A percentile compares a stretch with the other conserved stretches of the same genome.
phyloP scores from a whole-genome alignment of 2,329 filamentous ascomycete genomes.

The Emmonsia crescens region DNA sequence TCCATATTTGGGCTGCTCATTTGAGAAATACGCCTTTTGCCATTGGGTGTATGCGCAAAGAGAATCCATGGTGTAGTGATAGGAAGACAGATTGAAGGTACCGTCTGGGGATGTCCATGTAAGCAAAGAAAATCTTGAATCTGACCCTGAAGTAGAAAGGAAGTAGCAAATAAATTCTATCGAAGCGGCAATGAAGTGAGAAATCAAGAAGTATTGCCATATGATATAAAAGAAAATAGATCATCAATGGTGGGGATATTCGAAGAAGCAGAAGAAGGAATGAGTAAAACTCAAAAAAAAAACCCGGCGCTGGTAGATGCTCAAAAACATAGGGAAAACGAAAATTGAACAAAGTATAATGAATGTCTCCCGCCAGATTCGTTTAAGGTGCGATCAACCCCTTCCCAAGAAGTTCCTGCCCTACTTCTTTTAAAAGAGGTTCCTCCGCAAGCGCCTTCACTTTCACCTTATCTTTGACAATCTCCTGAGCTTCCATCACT shows the following conservation, averaged over 20 bases:
- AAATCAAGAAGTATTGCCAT: conserved; percentile 9
- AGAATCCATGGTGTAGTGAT: too few relatives aligned
- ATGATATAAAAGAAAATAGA: background rate
- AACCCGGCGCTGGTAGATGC: background rate
- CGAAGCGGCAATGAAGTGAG: conserved; percentile 23
- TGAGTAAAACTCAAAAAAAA: background rate
- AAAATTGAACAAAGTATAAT: background rate
- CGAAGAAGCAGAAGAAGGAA: background rate
- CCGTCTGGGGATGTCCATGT: too few relatives aligned
- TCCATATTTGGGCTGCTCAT: conserved; percentile 38
- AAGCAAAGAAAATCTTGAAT: conserved; percentile 19
- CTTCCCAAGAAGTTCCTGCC: conserved; percentile 34
- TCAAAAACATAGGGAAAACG: conserved; percentile 22
- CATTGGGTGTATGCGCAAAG: too few relatives aligned
- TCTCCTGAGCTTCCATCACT: conserved; percentile 62
- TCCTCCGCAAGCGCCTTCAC: conserved; percentile 47
- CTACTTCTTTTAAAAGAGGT: conserved; percentile 44
- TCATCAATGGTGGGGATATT: background rate
- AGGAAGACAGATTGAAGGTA: too few relatives aligned
- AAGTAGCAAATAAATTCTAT: conserved; percentile 33
- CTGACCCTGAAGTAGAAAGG: conserved; percentile 19
- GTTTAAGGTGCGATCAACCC: conserved; percentile 17
- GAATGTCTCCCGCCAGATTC: background rate
- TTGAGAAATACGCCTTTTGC: conserved; percentile 33
- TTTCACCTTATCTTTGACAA: conserved; percentile 45